Conservation (phyloP, 139 green algal species). For the Closterium sp. region DNA sequence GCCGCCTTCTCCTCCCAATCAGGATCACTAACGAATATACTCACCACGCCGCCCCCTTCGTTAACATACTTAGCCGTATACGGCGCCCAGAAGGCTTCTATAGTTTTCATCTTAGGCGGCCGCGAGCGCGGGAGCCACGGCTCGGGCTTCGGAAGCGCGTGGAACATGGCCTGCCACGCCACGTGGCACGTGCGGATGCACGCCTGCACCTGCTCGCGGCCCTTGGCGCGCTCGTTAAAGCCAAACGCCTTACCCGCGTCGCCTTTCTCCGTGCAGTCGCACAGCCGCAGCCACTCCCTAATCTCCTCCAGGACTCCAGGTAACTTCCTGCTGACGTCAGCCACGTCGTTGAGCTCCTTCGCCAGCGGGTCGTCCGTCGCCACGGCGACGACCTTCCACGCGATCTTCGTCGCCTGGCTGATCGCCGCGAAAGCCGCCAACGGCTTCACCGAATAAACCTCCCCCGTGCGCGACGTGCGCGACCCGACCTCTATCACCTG, state of each 20-base stretch:
- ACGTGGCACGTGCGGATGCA: neutral
- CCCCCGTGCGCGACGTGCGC: neutral
- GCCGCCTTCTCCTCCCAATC: neutral
- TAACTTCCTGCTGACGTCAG: constrained; percentile 9
- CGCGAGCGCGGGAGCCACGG: neutral
- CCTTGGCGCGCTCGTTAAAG: neutral
- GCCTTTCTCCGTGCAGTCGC: constrained; percentile 19
- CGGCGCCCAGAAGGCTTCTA: neutral
- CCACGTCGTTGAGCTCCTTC: constrained; percentile 6
- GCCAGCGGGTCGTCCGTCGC: neutral
- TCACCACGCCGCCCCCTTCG: neutral
- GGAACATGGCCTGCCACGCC: neutral
- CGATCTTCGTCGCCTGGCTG: neutral
- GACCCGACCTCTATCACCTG: constrained; percentile 29
- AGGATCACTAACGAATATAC: neutral
- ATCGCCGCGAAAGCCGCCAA: constrained; percentile 22
- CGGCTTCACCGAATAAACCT: constrained; percentile 36
- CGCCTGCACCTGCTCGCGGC: neutral
- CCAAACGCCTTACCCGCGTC: neutral
- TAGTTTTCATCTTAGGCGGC: neutral
- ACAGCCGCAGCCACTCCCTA: constrained; percentile 26
- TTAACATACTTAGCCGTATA: neutral
- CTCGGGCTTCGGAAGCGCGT: neutral
- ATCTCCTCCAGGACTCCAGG: constrained; percentile 4
- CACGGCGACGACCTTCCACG: constrained; percentile 33